Percentiles rank a stretch among this genome's conserved stretches.
phyloP scores from a whole-genome alignment of 164 flowering plant genomes.

The Malania oleifera region DNA sequence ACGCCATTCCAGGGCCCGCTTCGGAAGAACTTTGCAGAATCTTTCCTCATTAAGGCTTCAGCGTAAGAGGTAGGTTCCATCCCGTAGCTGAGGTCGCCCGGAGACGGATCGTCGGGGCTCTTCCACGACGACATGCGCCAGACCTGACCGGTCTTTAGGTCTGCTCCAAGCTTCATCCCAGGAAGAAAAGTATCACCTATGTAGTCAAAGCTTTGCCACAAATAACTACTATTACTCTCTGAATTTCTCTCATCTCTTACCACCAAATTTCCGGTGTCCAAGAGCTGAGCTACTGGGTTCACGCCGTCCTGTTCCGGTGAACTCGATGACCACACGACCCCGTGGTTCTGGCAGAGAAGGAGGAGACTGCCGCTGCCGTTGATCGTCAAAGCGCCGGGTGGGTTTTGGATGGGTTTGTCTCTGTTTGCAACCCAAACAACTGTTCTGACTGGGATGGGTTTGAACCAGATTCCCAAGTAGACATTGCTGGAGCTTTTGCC shows the following conservation, averaged over 20 bases:
- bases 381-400: constrained; percentile 8
- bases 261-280: constrained; percentile 26
- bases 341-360: constrained; percentile 4
- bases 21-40: not conserved
- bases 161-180: constrained; percentile 22
- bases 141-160: constrained; percentile 1
- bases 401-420: constrained; percentile 8
- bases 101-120: constrained; percentile 15
- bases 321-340: constrained; percentile 15
- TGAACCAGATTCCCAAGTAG: constrained; percentile 21
- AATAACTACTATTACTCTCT: not conserved
- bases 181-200: constrained; percentile 23
- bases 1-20: constrained; percentile 9
- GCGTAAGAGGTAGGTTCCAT: constrained; percentile 11
- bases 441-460: not conserved
- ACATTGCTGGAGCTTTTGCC: constrained; percentile 7
- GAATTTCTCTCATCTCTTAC: constrained; percentile 8
- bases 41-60: constrained; percentile 7
- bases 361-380: constrained; percentile 9
- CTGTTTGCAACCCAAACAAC: constrained; percentile 26
- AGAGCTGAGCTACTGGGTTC: constrained; percentile 15
- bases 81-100: constrained; percentile 15
- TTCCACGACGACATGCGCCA: constrained; percentile 19
- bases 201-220: constrained; percentile 26
- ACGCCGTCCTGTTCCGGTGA: not conserved